phyloP scores from a whole-genome alignment of 768 basidiomycete species.

The Russula vinacea region DNA sequence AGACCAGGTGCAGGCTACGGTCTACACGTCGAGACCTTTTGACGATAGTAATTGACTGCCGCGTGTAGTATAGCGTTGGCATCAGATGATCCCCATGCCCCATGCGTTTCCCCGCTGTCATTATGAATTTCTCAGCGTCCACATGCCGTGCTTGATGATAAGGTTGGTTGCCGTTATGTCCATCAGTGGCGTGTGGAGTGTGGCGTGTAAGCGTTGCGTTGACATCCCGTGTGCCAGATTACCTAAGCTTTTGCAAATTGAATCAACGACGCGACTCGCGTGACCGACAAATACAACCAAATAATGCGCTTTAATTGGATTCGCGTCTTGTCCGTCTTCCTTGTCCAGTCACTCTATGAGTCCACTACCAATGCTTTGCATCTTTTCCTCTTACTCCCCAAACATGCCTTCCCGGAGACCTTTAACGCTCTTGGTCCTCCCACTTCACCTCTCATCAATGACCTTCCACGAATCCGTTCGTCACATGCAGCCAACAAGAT shows the following conservation, averaged over 20 bases:
- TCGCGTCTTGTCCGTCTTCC: background rate
- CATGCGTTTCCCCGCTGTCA: no score
- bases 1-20: no score
- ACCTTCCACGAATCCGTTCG: constrained; percentile 16
- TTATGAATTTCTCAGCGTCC: no score
- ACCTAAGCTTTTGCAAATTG: no score
- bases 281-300: constrained; percentile 13
- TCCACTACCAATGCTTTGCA: constrained; percentile 9
- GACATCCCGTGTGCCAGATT: no score
- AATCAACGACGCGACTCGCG: no score
- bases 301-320: background rate
- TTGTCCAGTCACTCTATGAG: constrained; percentile 4
- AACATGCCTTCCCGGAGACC: constrained; percentile 19
- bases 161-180: no score
- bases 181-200: no score
- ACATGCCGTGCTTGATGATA: no score
- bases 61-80: no score
- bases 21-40: background rate
- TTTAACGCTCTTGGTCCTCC: constrained; percentile 23
- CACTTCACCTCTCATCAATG: constrained; percentile 1
- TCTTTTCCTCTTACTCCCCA: background rate
- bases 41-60: background rate
- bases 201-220: no score
- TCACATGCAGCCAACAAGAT: constrained; percentile 24
- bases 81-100: no score